Evolutionary conservation across 805 yeast species (phyloP), one percentile per base, ranked within the genome.

Genomic region (Suhomyces prunicola): DNA sequence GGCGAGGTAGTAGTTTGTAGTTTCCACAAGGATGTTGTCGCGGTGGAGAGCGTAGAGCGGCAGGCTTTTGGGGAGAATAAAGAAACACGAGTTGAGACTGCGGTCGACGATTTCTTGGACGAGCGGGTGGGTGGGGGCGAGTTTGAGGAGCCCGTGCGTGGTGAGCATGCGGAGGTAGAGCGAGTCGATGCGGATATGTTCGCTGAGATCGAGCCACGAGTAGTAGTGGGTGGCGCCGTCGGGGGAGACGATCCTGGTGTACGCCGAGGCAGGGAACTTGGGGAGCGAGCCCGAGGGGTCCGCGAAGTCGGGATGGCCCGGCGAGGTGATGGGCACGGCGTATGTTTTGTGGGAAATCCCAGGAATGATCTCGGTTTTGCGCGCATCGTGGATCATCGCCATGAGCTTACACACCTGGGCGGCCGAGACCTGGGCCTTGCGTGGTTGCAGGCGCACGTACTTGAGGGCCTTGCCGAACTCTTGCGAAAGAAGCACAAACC

Each of bases 291-390:
- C 44, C 4, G 23, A 33, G 42, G 19, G 19, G 13, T 44, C 29
- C 40, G 57, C 54, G 42, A 61, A 69, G 5, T 61, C 60, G 0
- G 77, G 76, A 50, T 73, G 76, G 4, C 61, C 68, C 9, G 60
- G 63, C 17, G 70, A 61, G 12, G 50, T 27, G 3, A 17, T 26
- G 4, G 75, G 74, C 17, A 72, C 66, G 24, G 49, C 55, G 48
- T 58, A 69, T 1, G 65, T 60, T 2, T 56, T 52, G 26, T 54
- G 49, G 24, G 58, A 47, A 9, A 64, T 67, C 1, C 42, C 53
- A 0, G 72, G 73, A 0, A 64, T 70, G n/a, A 72, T 61, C 10
- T 52, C 53, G 5, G 67, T 61, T 8, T 50, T 51, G 26, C 60
- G 55, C 23, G 69, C 65, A 2, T 50, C 48, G 48, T 61, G 50